These are phyloP conservation scores for Leccinum aurantiacum DNA, from an alignment of 768 basidiomycete species.

Conservation along the genomic window DNA sequence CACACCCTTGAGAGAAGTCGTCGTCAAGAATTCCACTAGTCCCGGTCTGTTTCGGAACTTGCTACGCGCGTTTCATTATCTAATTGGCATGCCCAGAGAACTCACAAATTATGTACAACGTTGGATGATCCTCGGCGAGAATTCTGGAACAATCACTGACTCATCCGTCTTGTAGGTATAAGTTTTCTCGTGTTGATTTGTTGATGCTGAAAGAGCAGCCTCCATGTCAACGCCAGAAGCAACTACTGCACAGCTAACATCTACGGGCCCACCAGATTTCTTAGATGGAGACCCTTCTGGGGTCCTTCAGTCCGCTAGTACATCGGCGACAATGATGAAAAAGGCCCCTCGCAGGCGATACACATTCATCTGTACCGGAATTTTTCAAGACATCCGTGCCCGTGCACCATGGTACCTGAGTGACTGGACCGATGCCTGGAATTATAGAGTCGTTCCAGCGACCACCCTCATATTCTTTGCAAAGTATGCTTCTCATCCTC, in stretches of 20 bases:
- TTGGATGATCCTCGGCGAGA: background rate
- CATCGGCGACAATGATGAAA: constrained; percentile 6
- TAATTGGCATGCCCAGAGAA: background rate
- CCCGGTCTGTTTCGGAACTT: background rate
- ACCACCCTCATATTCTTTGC: constrained; percentile 85
- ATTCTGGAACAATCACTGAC: background rate
- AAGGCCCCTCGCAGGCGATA: background rate
- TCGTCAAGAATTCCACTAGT: background rate
- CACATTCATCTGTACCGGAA: constrained; percentile 51
- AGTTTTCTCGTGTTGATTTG: background rate
- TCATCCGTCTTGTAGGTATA: background rate
- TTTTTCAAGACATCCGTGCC: constrained; percentile 65
- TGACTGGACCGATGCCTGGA: constrained; percentile 92
- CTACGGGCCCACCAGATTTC: background rate
- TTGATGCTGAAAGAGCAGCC: background rate
- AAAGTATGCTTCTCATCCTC: constrained; percentile 51
- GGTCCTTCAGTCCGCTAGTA: constrained; percentile 3
- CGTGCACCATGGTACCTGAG: constrained; percentile 77
- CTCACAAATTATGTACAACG: background rate
- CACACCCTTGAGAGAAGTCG: background rate
- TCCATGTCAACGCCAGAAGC: background rate
- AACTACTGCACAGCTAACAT: background rate
- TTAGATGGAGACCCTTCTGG: background rate
- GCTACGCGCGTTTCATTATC: background rate
- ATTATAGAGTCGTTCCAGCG: constrained; percentile 86